phyloP scores from a whole-genome alignment of 169 alveolate genomes.

The Babesia ovis region DNA sequence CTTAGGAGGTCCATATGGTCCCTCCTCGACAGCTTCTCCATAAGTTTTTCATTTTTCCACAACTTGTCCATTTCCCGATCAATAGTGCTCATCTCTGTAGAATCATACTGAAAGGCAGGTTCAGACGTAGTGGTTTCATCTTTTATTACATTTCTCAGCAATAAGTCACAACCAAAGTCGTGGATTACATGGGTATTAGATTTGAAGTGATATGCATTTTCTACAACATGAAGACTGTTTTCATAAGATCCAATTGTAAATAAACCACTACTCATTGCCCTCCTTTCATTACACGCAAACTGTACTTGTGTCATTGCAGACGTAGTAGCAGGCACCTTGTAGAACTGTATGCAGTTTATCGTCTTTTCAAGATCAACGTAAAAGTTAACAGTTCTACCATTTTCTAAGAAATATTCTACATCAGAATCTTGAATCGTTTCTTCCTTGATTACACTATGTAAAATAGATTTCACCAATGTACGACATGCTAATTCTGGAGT shows the following conservation, averaged over 20 bases:
- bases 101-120: background rate
- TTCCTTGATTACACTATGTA: background rate
- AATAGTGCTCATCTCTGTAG: background rate
- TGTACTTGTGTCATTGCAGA: background rate
- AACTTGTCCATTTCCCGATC: background rate
- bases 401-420: background rate
- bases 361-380: conserved; percentile 18
- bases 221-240: conserved; percentile 9
- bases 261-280: background rate
- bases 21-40: conserved; percentile 10
- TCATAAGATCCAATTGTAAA: background rate
- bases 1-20: conserved; percentile 7
- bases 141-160: background rate
- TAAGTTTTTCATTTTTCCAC: background rate
- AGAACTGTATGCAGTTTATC: background rate
- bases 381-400: conserved; percentile 1
- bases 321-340: background rate
- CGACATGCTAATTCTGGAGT: conserved; percentile 16
- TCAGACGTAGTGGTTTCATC: background rate
- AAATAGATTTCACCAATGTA: background rate
- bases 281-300: background rate
- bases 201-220: background rate
- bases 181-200: background rate
- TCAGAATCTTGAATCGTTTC: background rate
- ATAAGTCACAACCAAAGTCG: background rate